Evolutionary conservation across 202 grass and related monocot species (phyloP).

Genomic region (Elaeis oleifera): DNA sequence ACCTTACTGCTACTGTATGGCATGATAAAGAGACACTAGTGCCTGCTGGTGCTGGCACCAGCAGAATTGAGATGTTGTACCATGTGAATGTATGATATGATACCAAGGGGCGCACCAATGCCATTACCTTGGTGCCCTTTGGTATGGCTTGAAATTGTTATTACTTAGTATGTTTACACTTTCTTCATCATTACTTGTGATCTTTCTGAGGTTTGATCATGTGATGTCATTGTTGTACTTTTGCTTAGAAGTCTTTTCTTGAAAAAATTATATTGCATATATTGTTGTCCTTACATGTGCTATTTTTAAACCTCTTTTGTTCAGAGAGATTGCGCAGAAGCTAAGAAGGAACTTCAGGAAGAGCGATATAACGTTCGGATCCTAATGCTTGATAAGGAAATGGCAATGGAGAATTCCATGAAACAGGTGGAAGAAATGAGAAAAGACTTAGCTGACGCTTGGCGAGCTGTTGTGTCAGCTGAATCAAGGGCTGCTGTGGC

Average conservation of each 20-base stretch:
- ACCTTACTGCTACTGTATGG: too few relatives aligned
- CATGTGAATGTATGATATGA: too few relatives aligned
- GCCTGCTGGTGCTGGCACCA: too few relatives aligned
- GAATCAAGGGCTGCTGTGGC: slow-evolving; percentile 69
- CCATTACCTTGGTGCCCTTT: too few relatives aligned
- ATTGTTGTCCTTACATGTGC: not conserved
- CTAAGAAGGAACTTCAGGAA: slow-evolving; percentile 93
- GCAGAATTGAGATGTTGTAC: too few relatives aligned
- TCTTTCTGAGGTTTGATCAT: too few relatives aligned
- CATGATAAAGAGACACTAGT: too few relatives aligned
- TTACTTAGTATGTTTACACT: too few relatives aligned
- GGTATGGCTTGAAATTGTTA: too few relatives aligned
- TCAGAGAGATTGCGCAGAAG: slow-evolving; percentile 91
- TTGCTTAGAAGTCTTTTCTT: slow-evolving; percentile 4
- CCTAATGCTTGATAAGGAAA: slow-evolving; percentile 78
- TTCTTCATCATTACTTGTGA: too few relatives aligned
- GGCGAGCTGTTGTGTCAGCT: slow-evolving; percentile 55
- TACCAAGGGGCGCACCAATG: too few relatives aligned
- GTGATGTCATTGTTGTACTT: not conserved
- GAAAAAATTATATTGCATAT: not conserved
- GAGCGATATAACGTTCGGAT: slow-evolving; percentile 64
- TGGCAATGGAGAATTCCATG: slow-evolving; percentile 43
- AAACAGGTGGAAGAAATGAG: slow-evolving; percentile 86
- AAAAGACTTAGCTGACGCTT: slow-evolving; percentile 68
- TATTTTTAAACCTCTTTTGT: slow-evolving; percentile 12